phyloP scores from a whole-genome alignment of 2,329 filamentous ascomycete species.

The Neopestalotiopsis rosae region DNA sequence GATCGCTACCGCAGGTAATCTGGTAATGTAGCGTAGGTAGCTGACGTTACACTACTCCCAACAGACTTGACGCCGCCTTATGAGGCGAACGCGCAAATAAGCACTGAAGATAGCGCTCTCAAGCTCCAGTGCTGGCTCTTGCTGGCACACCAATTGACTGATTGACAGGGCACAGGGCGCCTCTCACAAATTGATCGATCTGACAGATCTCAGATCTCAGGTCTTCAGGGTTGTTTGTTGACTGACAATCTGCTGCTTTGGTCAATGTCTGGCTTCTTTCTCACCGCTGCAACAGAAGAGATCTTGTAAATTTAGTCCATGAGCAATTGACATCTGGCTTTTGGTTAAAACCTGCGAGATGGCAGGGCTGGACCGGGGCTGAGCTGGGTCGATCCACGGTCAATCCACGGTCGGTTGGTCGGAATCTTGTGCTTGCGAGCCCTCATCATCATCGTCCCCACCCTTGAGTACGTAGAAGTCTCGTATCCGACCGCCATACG shows the following conservation, averaged over 20 bases:
- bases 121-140: no score
- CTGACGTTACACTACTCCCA: not conserved
- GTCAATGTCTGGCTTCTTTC: not conserved
- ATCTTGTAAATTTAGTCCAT: not conserved
- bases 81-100: not conserved
- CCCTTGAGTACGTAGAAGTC: not conserved
- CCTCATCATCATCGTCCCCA: not conserved
- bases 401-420: not conserved
- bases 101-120: no score
- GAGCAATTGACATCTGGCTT: not conserved
- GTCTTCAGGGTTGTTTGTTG: not conserved
- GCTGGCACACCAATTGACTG: not conserved
- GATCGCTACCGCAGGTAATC: no score
- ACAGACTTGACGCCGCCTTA: not conserved
- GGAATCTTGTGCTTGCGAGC: not conserved
- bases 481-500: not conserved
- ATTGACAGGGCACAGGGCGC: not conserved
- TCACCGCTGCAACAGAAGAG: not conserved
- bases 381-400: not conserved
- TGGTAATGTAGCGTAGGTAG: not conserved
- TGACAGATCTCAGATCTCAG: constrained; percentile 1
- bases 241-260: not conserved
- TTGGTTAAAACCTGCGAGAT: not conserved
- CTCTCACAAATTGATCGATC: not conserved
- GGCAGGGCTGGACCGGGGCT: not conserved